Evolutionary conservation across 352 stramenopile genomes (phyloP), one percentile per base, ranked within the genome.

Genomic region (Phytophthora ramorum): DNA sequence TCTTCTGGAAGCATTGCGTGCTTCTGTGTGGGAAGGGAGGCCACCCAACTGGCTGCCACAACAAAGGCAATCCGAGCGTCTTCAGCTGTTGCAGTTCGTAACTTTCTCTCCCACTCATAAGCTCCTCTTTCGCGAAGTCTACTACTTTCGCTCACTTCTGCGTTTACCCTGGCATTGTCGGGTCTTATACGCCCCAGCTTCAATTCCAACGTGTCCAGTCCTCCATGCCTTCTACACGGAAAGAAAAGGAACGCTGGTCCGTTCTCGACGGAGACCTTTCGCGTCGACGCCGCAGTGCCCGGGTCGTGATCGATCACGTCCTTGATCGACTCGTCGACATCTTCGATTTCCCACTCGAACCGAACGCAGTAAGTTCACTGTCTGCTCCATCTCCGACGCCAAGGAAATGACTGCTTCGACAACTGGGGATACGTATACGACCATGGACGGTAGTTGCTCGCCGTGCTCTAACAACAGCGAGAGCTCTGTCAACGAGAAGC

Each of bases 251-350:
- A 37, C 67, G 74, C 28, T 69, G 62, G 14, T 86, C 76, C 9
- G 30, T 83, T 17, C 58, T 85, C 16, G 69, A 77, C 35, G 71
- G 71, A 40, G 53, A 71, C 12, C 47, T 79, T 10, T 32, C 75
- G 20, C 72, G 46, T 5, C 75, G 72, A 10, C 54, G 69, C 2
- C 49, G 53, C 35, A 64, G 65, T 17, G 67, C 59, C 9, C 63
- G 52, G 8, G 48, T 52, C 9, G 26, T 34, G 7, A 43, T 87
- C 9, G 66, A 82, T 17, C 63, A 76, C 13, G 67, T 76, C n/a
- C 60, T 84, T 7, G 74, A 70, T 38, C 66, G 44, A 40, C 41
- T 87, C 16, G 72, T 85, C 35, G 74, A 84, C 43, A 65, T 76
- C 28, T 74, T 74, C 54, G 66, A 74, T 53, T 87, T 87, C 46